Conservation (phyloP, 2,329 filamentous ascomycete genomes). For the Achaetomium macrosporum region DNA sequence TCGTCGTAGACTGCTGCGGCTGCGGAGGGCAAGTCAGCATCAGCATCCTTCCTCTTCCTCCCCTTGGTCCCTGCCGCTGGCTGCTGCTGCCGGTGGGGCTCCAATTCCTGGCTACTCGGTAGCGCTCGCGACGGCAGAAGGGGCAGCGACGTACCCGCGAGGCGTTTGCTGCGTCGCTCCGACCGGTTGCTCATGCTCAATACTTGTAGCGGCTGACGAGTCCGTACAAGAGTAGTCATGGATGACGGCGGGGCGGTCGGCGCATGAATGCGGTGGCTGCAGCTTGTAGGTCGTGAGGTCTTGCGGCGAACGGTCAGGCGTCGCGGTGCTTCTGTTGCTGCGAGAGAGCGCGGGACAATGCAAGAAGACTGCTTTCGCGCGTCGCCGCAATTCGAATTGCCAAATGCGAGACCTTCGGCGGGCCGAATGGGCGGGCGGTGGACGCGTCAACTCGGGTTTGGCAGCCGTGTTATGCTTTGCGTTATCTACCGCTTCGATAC, state of each 20-base stretch:
- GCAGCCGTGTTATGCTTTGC: constrained; percentile 6
- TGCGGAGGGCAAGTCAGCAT: constrained; percentile 20
- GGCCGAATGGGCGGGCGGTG: constrained; percentile 8
- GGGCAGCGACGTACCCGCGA: constrained; percentile 46
- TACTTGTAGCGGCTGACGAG: constrained; percentile 58
- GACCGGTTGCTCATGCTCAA: constrained; percentile 63
- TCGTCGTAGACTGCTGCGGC: constrained; percentile 54
- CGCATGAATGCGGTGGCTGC: constrained; percentile 20
- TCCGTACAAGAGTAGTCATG: constrained; percentile 65
- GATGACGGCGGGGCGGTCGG: constrained; percentile 40
- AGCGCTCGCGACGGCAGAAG: constrained; percentile 29
- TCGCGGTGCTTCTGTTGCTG: neutral
- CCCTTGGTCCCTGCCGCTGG: neutral
- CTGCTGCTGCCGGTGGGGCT: neutral
- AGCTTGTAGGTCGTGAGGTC: neutral
- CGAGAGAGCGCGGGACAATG: neutral
- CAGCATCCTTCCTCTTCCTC: constrained; percentile 10
- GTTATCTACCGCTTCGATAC: neutral
- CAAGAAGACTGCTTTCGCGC: constrained; percentile 5
- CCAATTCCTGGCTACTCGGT: constrained; percentile 14
- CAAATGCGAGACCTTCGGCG: neutral
- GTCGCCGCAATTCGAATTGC: constrained; percentile 11
- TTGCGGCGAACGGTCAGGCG: neutral
- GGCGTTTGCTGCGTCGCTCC: constrained; percentile 58
- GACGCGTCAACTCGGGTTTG: constrained; percentile 22